These are phyloP conservation scores for Apiospora malaysiana DNA, from an alignment of 2,329 filamentous ascomycete species.

Conservation along the genomic window DNA sequence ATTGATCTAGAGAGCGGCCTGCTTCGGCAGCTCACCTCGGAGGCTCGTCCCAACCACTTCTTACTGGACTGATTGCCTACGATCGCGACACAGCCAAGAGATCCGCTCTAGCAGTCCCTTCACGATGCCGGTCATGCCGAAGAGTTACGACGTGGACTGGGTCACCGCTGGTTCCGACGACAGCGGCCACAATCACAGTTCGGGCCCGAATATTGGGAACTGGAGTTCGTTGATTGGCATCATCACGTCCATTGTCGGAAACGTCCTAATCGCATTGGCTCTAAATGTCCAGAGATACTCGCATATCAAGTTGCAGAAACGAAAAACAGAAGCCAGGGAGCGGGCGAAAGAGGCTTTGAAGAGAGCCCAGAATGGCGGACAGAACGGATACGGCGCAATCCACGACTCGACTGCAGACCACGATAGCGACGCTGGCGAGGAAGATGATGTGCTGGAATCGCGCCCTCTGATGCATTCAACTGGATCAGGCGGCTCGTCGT, in stretches of 20 bases:
- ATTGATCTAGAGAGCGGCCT: conserved; percentile 12
- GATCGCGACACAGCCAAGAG: neutral
- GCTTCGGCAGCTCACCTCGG: conserved; percentile 4
- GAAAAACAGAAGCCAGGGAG: conserved; percentile 64
- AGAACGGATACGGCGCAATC: conserved; percentile 37
- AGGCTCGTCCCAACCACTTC: neutral
- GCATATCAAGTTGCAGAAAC: conserved; percentile 81
- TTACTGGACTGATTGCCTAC: neutral
- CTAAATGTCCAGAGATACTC: conserved; percentile 97
- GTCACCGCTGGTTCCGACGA: conserved; percentile 24
- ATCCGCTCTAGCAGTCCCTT: neutral
- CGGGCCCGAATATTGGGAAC: conserved; percentile 60
- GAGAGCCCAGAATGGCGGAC: conserved; percentile 43
- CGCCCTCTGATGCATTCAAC: conserved; percentile 60
- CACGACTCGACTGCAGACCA: conserved; percentile 33
- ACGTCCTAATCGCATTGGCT: conserved; percentile 91
- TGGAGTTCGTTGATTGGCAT: conserved; percentile 98
- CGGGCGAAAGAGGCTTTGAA: conserved; percentile 61
- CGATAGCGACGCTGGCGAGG: conserved; percentile 39
- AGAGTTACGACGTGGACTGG: conserved; percentile 29
- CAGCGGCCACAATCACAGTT: conserved; percentile 32
- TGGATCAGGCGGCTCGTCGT: conserved; percentile 49
- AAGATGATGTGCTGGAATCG: conserved; percentile 46
- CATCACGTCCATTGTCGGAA: conserved; percentile 88
- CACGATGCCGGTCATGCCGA: conserved; percentile 25